phyloP scores from a whole-genome alignment of 148 eudicot species.

The Persicaria tinctoria region DNA sequence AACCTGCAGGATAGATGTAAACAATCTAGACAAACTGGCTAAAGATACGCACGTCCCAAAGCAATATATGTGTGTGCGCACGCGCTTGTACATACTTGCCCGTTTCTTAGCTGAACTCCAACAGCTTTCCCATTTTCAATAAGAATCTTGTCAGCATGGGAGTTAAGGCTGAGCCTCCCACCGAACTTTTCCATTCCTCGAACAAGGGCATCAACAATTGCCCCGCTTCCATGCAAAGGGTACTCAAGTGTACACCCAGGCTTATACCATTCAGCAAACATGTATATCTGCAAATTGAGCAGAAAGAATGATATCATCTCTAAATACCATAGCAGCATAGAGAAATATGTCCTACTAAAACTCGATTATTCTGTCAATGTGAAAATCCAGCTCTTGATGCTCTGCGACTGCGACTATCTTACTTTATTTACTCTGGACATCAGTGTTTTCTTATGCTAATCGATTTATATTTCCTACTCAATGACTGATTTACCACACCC shows the following conservation, averaged over 20 bases:
- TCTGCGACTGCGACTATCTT: neutral
- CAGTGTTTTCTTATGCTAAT: no score
- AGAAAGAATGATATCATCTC: neutral
- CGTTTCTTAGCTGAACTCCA: constrained; percentile 79
- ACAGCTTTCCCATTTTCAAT: constrained; percentile 89
- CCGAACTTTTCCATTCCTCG: constrained; percentile 82
- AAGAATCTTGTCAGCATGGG: constrained; percentile 79
- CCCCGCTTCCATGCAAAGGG: constrained; percentile 92
- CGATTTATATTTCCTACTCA: no score
- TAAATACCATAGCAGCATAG: neutral
- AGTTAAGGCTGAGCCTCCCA: constrained; percentile 67
- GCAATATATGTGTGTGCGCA: no score
- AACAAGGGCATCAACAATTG: constrained; percentile 80
- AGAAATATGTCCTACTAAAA: neutral
- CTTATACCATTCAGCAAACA: constrained; percentile 99
- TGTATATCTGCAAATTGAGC: constrained; percentile 61
- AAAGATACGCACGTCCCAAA: neutral
- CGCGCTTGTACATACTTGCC: constrained; percentile 57
- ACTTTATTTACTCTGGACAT: neutral
- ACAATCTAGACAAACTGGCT: neutral
- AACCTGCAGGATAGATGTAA: constrained; percentile 44
- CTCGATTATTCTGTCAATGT: neutral
- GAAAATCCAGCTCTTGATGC: neutral
- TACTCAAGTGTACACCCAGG: constrained; percentile 88
- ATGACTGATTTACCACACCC: neutral